Base-by-base conservation (phyloP, 164 flowering plant species). In the Chimonanthus praecox region DNA sequence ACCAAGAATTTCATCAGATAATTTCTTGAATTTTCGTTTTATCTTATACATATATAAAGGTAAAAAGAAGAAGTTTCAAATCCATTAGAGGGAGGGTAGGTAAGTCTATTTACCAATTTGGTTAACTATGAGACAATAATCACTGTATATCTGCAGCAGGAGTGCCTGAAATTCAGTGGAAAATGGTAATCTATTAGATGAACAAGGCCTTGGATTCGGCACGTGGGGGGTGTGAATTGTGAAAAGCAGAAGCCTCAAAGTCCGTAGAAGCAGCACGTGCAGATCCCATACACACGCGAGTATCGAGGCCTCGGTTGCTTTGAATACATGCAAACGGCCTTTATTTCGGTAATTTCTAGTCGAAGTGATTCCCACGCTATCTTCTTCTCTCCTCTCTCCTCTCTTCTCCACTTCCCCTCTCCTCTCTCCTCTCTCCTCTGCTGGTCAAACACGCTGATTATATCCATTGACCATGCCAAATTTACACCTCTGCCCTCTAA, bases 331-430 rank as follows among this genome's bases (percentile, higher is more conserved):
- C 13, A 64, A 61, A 63, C 21, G 20, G 43, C 16, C 63, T 47
- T 74, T 67, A 72, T 70, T 69, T 69, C 71, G 10, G 58, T 33
- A 10, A 9, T 54, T 54, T 54, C 60, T 54, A 15, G 21, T 16
- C 73, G 47, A 73, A 75, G 80, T 80, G 82, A 79, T 82, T 78
- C 78, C 58, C 73, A 82, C 80, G 84, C 79, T 54, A 75, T 67
- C 77, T 60, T 47, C 21, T 33, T 33, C 33, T 33, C n/a, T 33
- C 33, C 0, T 33, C 33, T 33, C 1, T 33, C 33, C 61, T n/a
- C 15, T 50, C 18, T 18, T 44, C 60, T 13, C 21, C 21, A 20
- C 0, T 20, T 20, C 21, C 21, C 21, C 21, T 20, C 15, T 50
- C 18, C 46, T 44, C 60, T 21, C 46, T 49, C 72, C 77, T 68